These are phyloP conservation scores for Cordyceps javanica DNA, from an alignment of 2,329 filamentous ascomycete genomes.

Conservation along the genomic window DNA sequence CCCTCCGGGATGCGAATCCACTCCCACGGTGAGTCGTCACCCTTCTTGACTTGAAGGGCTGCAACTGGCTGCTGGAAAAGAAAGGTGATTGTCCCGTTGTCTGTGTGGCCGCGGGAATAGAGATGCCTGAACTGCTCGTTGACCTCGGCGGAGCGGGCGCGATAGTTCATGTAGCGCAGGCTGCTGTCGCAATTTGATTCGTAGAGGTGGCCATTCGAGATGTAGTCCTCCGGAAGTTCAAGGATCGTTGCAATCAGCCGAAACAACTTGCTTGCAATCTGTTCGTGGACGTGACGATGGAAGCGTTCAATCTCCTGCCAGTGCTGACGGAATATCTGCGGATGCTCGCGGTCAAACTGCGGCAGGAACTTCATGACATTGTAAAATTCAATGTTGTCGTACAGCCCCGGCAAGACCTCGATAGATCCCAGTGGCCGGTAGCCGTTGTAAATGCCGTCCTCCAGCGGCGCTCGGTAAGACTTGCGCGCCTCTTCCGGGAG, in stretches of 20 bases:
- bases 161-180: neutral
- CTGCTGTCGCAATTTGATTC: neutral
- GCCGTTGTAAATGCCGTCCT: neutral
- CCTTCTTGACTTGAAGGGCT: slow-evolving; percentile 45
- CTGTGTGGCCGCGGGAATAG: slow-evolving; percentile 42
- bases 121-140: slow-evolving; percentile 31
- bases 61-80: slow-evolving; percentile 53
- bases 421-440: neutral
- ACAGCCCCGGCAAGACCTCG: neutral
- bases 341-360: neutral
- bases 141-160: slow-evolving; percentile 35
- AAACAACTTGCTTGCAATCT: slow-evolving; percentile 28
- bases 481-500: neutral
- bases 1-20: slow-evolving; percentile 42
- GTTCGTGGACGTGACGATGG: slow-evolving; percentile 28
- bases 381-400: neutral
- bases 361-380: neutral
- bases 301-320: slow-evolving; percentile 26
- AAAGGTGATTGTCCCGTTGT: slow-evolving; percentile 49
- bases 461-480: neutral
- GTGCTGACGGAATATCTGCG: no score
- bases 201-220: neutral
- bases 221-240: slow-evolving; percentile 49
- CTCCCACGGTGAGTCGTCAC: slow-evolving; percentile 40
- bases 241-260: slow-evolving; percentile 41